Evolutionary conservation across 129 eudicot species (phyloP).

Genomic region (Chrysanthemum seticuspe): DNA sequence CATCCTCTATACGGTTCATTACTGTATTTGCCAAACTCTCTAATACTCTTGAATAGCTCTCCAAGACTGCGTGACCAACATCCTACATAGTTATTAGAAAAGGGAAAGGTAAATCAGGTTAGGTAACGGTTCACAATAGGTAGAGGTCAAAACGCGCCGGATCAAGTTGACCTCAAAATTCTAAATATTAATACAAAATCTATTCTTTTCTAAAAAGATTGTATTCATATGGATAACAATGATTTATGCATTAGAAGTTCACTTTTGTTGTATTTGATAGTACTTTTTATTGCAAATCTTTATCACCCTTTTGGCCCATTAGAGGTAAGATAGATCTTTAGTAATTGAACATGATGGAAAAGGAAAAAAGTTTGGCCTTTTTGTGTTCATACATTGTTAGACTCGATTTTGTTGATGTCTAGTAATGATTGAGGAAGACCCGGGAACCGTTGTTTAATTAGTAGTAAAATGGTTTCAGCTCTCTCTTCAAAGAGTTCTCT

Average conservation of each 20-base stretch:
- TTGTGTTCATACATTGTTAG: slow-evolving; percentile 44
- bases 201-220: too few relatives aligned
- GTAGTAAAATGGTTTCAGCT: slow-evolving; percentile 72
- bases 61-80: slow-evolving; percentile 37
- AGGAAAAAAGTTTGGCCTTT: background rate
- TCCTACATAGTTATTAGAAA: slow-evolving; percentile 21
- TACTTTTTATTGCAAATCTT: background rate
- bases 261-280: background rate
- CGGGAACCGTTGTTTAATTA: slow-evolving; percentile 74
- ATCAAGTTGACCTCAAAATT: background rate
- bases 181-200: too few relatives aligned
- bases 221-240: background rate
- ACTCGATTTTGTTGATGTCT: slow-evolving; percentile 77
- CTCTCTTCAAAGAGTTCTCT: slow-evolving; percentile 89
- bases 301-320: background rate
- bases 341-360: background rate
- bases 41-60: slow-evolving; percentile 42
- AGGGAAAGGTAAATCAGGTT: background rate
- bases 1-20: slow-evolving; percentile 59
- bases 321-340: background rate
- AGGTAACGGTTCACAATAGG: background rate
- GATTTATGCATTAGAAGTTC: background rate
- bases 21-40: slow-evolving; percentile 44
- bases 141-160: background rate
- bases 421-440: slow-evolving; percentile 80